phyloP scores from a whole-genome alignment of 2,329 filamentous ascomycete species.

The Colletotrichum kahawae region DNA sequence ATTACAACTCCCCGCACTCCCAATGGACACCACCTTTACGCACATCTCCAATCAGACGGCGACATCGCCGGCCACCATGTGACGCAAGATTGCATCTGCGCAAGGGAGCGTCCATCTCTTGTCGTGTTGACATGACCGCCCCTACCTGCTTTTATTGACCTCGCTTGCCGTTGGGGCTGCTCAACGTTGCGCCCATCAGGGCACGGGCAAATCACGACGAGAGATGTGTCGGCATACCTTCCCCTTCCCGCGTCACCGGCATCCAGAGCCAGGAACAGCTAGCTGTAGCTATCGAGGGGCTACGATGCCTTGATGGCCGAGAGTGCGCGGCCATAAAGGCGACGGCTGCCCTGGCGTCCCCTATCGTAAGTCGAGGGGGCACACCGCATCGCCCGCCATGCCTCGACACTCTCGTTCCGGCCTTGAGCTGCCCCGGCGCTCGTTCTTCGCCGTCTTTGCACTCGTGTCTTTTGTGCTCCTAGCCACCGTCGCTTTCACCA shows the following conservation, averaged over 20 bases:
- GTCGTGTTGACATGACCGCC: not conserved
- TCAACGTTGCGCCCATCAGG: not conserved
- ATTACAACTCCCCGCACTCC: conserved; percentile 17
- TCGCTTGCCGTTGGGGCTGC: not conserved
- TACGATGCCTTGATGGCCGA: not conserved
- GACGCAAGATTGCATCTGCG: conserved; percentile 17
- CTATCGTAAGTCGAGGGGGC: not conserved
- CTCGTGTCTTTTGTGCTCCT: conserved; percentile 15
- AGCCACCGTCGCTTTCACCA: conserved; percentile 4
- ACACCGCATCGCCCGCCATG: not conserved
- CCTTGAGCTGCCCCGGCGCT: conserved; percentile 10
- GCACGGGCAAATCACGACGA: conserved; percentile 1
- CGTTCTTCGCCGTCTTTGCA: conserved; percentile 15
- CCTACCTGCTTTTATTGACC: not conserved
- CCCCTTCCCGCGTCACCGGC: not conserved
- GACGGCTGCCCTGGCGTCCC: not conserved
- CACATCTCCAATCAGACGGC: conserved; percentile 9
- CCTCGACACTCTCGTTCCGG: conserved; percentile 2
- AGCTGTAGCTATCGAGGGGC: not conserved
- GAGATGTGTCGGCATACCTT: not conserved
- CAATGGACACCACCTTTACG: conserved; percentile 7
- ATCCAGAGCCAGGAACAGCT: conserved; percentile 5
- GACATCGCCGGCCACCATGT: conserved; percentile 16
- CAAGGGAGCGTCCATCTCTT: not conserved
- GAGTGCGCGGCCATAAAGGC: not conserved